Evolutionary conservation across 208 protist genomes (phyloP).

Genomic region (Trypanosoma mega): DNA sequence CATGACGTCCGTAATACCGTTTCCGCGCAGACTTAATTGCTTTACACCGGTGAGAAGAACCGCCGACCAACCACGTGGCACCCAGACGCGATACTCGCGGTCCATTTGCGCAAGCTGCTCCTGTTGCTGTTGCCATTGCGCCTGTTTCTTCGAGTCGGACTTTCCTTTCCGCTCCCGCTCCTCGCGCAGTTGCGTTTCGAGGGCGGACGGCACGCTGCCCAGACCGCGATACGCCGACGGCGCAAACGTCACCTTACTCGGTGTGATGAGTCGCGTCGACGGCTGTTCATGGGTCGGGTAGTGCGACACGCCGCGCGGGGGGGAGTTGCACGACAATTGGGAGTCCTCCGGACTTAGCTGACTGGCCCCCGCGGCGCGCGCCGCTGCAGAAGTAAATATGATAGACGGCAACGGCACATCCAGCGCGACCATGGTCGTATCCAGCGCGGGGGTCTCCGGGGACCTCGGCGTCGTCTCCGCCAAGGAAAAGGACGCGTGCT

Average conservation of each 20-base stretch:
- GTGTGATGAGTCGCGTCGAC: no score
- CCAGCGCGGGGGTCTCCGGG: conserved; percentile 8
- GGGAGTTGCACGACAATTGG: no score
- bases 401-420: conserved; percentile 11
- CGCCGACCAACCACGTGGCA: conserved; percentile 69
- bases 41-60: conserved; percentile 76
- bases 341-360: no score
- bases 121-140: conserved; percentile 70
- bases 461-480: no score
- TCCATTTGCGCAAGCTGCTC: conserved; percentile 63
- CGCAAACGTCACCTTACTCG: conserved; percentile 31
- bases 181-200: conserved; percentile 73
- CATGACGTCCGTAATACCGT: conserved; percentile 68
- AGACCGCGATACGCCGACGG: conserved; percentile 76
- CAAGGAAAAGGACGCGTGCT: no score
- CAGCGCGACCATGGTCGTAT: neutral
- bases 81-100: conserved; percentile 50
- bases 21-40: conserved; percentile 78
- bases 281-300: no score
- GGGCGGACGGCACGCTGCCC: conserved; percentile 43
- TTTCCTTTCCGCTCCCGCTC: conserved; percentile 83
- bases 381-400: no score
- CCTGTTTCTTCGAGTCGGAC: conserved; percentile 73
- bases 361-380: no score
- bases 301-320: no score